Evolutionary conservation across 108 stramenopile species (phyloP).

Genomic region (Conticribra guillardii): DNA sequence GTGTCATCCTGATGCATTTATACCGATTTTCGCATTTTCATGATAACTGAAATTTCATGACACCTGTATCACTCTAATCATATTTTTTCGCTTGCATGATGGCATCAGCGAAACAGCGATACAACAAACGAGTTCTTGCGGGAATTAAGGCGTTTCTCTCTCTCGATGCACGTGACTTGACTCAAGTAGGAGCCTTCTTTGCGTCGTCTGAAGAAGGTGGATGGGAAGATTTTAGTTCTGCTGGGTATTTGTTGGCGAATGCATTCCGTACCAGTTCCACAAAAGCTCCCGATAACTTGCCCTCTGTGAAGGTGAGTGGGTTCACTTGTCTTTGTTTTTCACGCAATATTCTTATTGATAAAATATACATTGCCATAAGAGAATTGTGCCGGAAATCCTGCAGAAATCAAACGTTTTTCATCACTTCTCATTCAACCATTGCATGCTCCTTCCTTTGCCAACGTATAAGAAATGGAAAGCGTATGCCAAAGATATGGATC

Average conservation of each 20-base stretch:
- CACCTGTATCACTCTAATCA: background rate
- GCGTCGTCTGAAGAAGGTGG: slow-evolving; percentile 62
- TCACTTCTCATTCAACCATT: background rate
- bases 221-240: slow-evolving; percentile 80
- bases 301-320: slow-evolving; percentile 52
- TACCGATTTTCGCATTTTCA: background rate
- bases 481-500: slow-evolving; percentile 68
- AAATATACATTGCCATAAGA: too few species aligned
- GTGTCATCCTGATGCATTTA: background rate
- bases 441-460: slow-evolving; percentile 27
- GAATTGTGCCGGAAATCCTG: too few species aligned
- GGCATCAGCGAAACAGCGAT: slow-evolving; percentile 87
- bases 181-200: slow-evolving; percentile 63
- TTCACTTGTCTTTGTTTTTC: background rate
- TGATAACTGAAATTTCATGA: background rate
- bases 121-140: slow-evolving; percentile 82
- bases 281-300: slow-evolving; percentile 65
- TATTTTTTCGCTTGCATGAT: background rate
- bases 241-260: slow-evolving; percentile 76
- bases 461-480: slow-evolving; percentile 87
- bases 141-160: slow-evolving; percentile 67
- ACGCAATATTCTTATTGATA: too few species aligned
- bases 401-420: slow-evolving; percentile 11
- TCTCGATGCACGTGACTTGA: slow-evolving; percentile 55
- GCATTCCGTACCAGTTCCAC: slow-evolving; percentile 72